Evolutionary conservation across 495 filamentous ascomycete species (phyloP).

Genomic region (Xylaria flabelliformis): DNA sequence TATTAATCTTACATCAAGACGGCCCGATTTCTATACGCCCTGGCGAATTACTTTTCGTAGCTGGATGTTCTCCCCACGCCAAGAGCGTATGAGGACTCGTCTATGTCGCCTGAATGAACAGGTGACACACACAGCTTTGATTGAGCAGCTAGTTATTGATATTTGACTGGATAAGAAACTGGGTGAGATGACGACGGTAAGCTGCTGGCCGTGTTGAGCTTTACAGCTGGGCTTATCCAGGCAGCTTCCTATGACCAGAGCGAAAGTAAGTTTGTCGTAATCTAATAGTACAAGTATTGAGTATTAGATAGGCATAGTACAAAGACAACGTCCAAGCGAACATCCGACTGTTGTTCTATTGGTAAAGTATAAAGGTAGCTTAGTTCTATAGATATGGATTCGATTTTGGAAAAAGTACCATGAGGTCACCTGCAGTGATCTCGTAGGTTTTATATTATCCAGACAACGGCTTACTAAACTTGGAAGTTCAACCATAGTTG

Average conservation of each 20-base stretch:
- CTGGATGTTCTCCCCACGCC: background rate
- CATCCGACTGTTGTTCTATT: background rate
- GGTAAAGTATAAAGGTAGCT: background rate
- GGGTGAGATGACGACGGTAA: background rate
- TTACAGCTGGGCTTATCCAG: background rate
- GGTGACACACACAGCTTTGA: background rate
- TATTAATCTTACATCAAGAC: background rate
- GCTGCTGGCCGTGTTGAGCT: background rate
- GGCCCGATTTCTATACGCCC: conserved; percentile 1
- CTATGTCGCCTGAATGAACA: background rate
- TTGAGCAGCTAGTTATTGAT: background rate
- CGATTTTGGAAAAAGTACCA: background rate
- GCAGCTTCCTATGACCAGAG: background rate
- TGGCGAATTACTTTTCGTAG: background rate
- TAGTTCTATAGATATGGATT: background rate
- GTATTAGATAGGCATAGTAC: background rate
- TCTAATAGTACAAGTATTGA: background rate
- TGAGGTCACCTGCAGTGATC: background rate
- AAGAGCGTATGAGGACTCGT: background rate
- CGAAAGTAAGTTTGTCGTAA: background rate
- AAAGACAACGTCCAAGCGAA: background rate
- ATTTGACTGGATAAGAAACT: background rate
- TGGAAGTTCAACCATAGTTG: background rate
- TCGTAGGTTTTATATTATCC: background rate
- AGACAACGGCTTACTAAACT: background rate